Evolutionary conservation across 805 yeast species (phyloP).

Genomic region (Spathaspora arborariae): DNA sequence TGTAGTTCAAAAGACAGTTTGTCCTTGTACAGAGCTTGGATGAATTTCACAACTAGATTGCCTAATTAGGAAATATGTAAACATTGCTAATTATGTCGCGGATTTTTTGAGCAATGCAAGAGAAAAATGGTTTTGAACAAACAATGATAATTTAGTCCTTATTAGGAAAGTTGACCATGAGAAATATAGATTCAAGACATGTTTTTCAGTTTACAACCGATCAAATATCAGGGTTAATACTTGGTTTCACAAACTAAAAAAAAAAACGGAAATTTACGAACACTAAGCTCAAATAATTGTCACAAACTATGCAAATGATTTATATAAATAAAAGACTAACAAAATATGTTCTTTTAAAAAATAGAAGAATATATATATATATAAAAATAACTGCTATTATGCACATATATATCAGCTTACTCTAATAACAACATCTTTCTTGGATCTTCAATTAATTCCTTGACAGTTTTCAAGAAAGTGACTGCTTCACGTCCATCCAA

Average conservation of each 20-base stretch:
- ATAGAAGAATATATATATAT: not conserved
- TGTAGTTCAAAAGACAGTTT: not conserved
- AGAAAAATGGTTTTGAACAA: not conserved
- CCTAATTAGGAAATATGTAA: slow-evolving; percentile 21
- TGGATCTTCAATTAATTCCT: slow-evolving; percentile 98
- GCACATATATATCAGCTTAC: slow-evolving; percentile 6
- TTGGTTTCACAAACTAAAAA: not conserved
- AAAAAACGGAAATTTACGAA: too few relatives aligned
- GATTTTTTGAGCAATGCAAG: not conserved
- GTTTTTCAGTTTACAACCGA: not conserved
- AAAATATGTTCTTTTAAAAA: not conserved
- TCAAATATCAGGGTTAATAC: too few relatives aligned
- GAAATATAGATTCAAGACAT: not conserved
- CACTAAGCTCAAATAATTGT: not conserved
- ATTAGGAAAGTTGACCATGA: not conserved
- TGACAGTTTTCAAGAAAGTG: slow-evolving; percentile 90
- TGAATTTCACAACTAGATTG: slow-evolving; percentile 8
- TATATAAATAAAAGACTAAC: not conserved
- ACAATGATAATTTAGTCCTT: not conserved
- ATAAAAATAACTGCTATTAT: not conserved
- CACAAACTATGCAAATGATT: not conserved
- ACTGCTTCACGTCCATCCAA: slow-evolving; percentile 99
- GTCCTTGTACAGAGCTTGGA: not conserved
- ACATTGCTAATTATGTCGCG: slow-evolving; percentile 13
- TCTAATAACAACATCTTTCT: slow-evolving; percentile 79